These are phyloP conservation scores for Ophiostoma novo-ulmi DNA, from an alignment of 2,329 filamentous ascomycete species.

Conservation along the genomic window DNA sequence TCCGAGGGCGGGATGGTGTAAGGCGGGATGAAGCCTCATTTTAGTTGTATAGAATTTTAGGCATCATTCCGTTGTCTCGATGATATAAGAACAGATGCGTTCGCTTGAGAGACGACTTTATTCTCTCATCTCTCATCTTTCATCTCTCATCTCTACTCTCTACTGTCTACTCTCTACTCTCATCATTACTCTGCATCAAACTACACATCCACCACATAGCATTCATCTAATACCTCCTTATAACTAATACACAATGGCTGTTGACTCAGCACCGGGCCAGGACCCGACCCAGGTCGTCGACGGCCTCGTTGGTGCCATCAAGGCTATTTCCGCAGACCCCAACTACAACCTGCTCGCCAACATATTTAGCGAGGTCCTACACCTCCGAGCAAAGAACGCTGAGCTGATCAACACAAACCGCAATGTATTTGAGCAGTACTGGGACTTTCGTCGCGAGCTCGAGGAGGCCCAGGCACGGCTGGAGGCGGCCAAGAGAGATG, in stretches of 20 bases:
- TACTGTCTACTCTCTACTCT: background rate
- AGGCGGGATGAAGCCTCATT: background rate
- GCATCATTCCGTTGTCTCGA: background rate
- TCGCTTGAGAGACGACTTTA: background rate
- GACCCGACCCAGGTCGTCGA: conserved; percentile 30
- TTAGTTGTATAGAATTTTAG: background rate
- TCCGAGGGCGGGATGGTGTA: background rate
- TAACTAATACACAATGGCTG: conserved; percentile 17
- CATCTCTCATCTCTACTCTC: background rate
- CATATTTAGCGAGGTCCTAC: conserved; percentile 35
- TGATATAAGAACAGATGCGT: background rate
- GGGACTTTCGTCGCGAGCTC: conserved; percentile 34
- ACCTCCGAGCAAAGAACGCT: conserved; percentile 33
- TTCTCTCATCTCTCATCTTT: background rate
- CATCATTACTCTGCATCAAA: background rate
- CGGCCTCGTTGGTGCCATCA: conserved; percentile 35
- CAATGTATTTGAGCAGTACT: conserved; percentile 35
- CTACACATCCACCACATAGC: background rate
- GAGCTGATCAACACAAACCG: conserved; percentile 33
- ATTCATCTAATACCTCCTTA: background rate
- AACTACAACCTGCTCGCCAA: conserved; percentile 36
- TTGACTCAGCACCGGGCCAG: conserved; percentile 15
- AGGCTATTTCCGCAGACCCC: conserved; percentile 33
- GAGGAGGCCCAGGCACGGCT: conserved; percentile 31
- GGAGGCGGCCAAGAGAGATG: conserved; percentile 30